Evolutionary conservation across 2,329 filamentous ascomycete genomes (phyloP), one percentile per base, ranked within the genome.

Genomic region (Bipolaris oryzae): DNA sequence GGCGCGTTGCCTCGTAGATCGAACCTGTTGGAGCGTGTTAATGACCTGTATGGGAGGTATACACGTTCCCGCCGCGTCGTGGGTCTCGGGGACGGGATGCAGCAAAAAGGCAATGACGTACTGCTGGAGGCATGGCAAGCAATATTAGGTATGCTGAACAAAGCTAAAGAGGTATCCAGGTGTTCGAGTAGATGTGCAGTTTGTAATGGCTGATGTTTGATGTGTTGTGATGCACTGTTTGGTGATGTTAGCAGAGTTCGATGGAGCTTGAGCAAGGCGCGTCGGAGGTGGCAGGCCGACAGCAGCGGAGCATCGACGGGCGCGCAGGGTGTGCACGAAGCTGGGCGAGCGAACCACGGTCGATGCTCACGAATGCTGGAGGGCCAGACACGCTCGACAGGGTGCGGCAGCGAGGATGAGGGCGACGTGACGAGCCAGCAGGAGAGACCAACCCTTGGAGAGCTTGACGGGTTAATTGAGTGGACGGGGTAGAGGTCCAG

Each of bases 1-100:
- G 76, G 87, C 85, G 79, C 92, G 89, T 76, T 87, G 85, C 78
- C 89, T 86, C 72, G 87, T 82, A 75, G 85, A 82, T 78, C 90
- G 89, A 82, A 84, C 85, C 89, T 89, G 47, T 72, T 38, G 64
- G 60, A 45, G 67, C 61, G 60, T 68, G 77, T 84, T 82, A 81
- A 77, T 71, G 60, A 62, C 62, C 31, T 48, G 51, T 38, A 28
- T 45, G 41, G 16, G 44, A 57, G 16, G n/a, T 9, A 21, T 44
- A 38, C 47, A 38, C 42, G 46, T 31, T 7, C 55, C 59, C 50
- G 21, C 49, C 25, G 56, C 50, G 57, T 53, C 43, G 45, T 55
- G 60, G 55, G 31, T 44, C 49, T 53, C 57, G 23, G 55, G 48
- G 55, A 62, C n/a, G 35, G 53, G 54, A 42, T 43, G 48, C 46